phyloP scores from a whole-genome alignment of 208 protist genomes.

The Wallacemonas sp. region DNA sequence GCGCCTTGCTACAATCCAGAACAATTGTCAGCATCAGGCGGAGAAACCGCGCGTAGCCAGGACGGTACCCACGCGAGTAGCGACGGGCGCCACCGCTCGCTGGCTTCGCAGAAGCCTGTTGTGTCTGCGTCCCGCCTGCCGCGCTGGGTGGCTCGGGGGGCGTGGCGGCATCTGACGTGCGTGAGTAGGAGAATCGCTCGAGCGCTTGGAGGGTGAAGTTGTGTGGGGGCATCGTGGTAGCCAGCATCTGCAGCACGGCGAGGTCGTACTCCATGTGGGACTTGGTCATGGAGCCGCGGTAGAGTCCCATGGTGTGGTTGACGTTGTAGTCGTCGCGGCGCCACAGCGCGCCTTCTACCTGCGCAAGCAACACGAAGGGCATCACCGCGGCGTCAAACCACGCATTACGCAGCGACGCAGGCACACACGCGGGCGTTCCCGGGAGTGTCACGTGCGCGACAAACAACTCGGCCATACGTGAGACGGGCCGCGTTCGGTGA shows the following conservation, averaged over 20 bases:
- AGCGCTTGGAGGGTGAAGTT: constrained; percentile 57
- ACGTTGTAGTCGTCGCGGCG: constrained; percentile 46
- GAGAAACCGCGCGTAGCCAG: constrained; percentile 32
- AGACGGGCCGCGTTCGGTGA: neutral
- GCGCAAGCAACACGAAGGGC: constrained; percentile 65
- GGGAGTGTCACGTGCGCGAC: neutral
- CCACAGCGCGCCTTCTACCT: constrained; percentile 60
- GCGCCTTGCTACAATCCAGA: constrained; percentile 29
- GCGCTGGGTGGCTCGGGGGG: too few relatives aligned
- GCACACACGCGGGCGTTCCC: neutral
- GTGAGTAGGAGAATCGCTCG: constrained; percentile 59
- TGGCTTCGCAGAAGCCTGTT: neutral
- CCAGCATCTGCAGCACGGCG: constrained; percentile 62
- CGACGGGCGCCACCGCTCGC: neutral
- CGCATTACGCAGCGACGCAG: constrained; percentile 15
- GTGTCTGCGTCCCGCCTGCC: neutral
- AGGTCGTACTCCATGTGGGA: constrained; percentile 41
- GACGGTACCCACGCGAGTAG: neutral
- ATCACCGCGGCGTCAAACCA: constrained; percentile 71
- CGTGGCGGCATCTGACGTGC: neutral
- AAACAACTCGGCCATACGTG: neutral
- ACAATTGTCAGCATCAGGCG: constrained; percentile 68
- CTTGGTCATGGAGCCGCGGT: neutral
- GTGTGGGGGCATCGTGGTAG: constrained; percentile 43
- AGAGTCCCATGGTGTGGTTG: neutral